A percentile compares a stretch with the other conserved stretches of the same genome.
These are phyloP conservation scores for Parsonsia alboflavescens DNA, from an alignment of 257 asterid species.

Conservation along the genomic window DNA sequence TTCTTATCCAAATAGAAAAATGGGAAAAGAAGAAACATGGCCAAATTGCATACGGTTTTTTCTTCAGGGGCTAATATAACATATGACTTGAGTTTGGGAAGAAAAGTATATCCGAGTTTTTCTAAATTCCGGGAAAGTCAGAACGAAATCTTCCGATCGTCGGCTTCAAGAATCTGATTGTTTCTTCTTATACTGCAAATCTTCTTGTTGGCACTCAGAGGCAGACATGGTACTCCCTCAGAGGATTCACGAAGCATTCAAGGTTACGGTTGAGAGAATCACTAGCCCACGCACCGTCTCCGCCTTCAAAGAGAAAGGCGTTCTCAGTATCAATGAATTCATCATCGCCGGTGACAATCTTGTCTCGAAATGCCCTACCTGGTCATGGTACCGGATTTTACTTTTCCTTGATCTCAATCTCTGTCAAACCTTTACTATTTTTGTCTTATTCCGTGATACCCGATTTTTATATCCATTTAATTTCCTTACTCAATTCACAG, in stretches of 20 bases:
- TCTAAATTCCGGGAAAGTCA: neutral
- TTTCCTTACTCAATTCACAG: neutral
- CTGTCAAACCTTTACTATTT: neutral
- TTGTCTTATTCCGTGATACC: neutral
- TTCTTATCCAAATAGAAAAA: too few relatives aligned
- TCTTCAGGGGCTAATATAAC: neutral
- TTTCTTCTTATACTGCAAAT: neutral
- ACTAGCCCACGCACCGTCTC: conserved; percentile 91
- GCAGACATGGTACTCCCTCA: conserved; percentile 63
- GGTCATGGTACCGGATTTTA: conserved; percentile 68
- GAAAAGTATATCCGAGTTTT: neutral
- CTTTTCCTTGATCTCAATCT: neutral
- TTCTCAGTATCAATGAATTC: conserved; percentile 86
- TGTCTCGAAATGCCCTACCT: conserved; percentile 96
- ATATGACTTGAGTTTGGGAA: neutral
- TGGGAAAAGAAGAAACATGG: neutral
- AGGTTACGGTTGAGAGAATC: conserved; percentile 88
- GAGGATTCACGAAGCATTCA: conserved; percentile 79
- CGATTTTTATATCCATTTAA: neutral
- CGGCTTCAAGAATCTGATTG: neutral
- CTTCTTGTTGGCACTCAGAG: neutral
- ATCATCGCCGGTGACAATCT: conserved; percentile 95
- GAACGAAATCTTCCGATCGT: neutral
- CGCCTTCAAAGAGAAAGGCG: conserved; percentile 97
- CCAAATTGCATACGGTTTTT: neutral